These are phyloP conservation scores for Blastobotrys aristatus DNA, from an alignment of 1,139 yeast genomes.

Conservation along the genomic window DNA sequence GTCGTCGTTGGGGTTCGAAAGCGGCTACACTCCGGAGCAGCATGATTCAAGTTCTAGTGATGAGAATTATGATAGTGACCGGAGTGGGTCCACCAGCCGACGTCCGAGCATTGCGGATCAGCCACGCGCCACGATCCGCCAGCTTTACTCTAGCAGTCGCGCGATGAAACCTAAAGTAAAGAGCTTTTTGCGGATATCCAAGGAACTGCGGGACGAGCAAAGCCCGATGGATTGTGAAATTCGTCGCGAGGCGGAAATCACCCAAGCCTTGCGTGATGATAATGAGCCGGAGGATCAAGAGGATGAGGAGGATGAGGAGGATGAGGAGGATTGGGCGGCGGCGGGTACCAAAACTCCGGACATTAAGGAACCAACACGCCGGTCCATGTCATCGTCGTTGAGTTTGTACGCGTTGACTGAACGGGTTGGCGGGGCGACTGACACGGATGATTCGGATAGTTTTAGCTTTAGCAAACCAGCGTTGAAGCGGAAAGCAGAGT, in stretches of 20 bases:
- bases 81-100: conserved; percentile 25
- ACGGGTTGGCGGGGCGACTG: conserved; percentile 12
- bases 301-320: neutral
- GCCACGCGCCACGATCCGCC: conserved; percentile 13
- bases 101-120: conserved; percentile 16
- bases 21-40: conserved; percentile 16
- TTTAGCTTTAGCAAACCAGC: conserved; percentile 9
- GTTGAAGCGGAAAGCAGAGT: conserved; percentile 16
- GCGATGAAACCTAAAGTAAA: conserved; percentile 31
- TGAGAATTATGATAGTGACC: conserved; percentile 27
- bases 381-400: conserved; percentile 1
- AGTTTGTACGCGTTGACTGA: neutral
- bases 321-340: neutral
- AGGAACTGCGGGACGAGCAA: conserved; percentile 32
- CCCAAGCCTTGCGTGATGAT: conserved; percentile 30
- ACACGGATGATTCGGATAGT: conserved; percentile 24
- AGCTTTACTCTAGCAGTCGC: conserved; percentile 19
- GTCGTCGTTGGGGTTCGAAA: conserved; percentile 26
- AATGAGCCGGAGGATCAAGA: conserved; percentile 6
- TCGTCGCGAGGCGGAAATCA: conserved; percentile 32
- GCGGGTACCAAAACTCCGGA: neutral
- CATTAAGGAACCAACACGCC: neutral
- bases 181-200: conserved; percentile 30
- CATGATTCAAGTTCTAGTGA: conserved; percentile 20
- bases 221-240: conserved; percentile 34